phyloP scores from a whole-genome alignment of 169 alveolate genomes.

The Eimeria necatrix region DNA sequence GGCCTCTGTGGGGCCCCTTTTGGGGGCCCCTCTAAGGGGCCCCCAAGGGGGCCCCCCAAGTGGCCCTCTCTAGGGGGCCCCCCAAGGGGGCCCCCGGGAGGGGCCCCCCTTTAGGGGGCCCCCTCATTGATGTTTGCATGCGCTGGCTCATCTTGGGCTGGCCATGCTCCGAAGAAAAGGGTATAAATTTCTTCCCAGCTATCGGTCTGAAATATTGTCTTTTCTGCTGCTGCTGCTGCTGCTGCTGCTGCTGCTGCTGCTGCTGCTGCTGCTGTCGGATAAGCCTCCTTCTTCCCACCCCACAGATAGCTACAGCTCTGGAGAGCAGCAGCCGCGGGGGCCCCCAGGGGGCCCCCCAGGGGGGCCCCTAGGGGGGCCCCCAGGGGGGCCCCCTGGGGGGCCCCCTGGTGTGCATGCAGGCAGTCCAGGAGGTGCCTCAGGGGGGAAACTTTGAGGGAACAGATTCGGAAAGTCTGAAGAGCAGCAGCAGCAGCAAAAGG shows the following conservation, averaged over 20 bases:
- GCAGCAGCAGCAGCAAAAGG: no score
- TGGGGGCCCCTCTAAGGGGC: no score
- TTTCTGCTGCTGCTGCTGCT: slow-evolving; percentile 29
- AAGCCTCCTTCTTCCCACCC: neutral
- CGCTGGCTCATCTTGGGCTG: no score
- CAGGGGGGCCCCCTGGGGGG: slow-evolving; percentile 5
- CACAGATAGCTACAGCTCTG: neutral
- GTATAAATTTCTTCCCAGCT: slow-evolving; percentile 17
- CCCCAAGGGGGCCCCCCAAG: no score
- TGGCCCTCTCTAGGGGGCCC: no score
- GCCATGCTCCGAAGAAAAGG: slow-evolving; percentile 42
- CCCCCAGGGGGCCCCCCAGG: neutral
- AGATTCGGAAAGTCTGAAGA: no score
- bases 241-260: slow-evolving; percentile 17
- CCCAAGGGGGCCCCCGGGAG: no score
- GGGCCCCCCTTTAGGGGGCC: no score
- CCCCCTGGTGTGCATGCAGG: neutral
- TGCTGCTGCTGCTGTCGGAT: neutral
- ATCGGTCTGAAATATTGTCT: neutral
- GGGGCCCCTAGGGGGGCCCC: neutral
- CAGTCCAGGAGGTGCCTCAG: neutral
- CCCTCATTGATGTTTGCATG: no score
- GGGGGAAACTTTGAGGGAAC: neutral
- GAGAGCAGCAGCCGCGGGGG: neutral
- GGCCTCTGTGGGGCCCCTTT: no score